Evolutionary conservation across 73 alveolate species (phyloP), one percentile per base, ranked within the genome.

Genomic region (Stentor coeruleus): DNA sequence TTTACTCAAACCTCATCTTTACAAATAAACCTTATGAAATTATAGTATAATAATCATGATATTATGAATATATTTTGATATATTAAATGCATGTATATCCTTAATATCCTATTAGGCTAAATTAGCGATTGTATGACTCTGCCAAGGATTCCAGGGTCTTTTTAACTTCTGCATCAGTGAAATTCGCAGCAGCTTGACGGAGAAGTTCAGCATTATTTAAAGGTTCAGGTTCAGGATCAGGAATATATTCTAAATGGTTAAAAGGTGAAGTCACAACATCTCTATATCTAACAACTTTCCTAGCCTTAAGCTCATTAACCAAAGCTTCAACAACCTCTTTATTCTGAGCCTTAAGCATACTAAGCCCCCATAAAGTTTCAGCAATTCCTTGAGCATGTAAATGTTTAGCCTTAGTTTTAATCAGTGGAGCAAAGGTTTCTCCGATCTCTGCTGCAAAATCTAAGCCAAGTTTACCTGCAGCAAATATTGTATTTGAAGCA

Each of bases 301-400:
- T 49, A 6, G 28, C 20, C 20, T 49, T 6, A 11, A 49, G 20
- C 20, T 49, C 66, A 6, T 49, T 49, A 6, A 49, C 6, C 66
- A 49, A 6, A 6, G 28, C 20, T 49, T 49, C 66, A 49, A 49
- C 20, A 14, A 66, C n/a, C n/a, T 66, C 79, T 57, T n/a, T 31
- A 31, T 57, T 57, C 28, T 57, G 15, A 31, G 79, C n/a, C 40
- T 66, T 66, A 1, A 66, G 14, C 79, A 20, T 33, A 0, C 15
- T 26, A 20, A 66, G 39, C 0, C 49, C 79, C 79, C 79, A 66
- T 0, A 66, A 31, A 20, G 79, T 66, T 66, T 66, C 79, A 66
- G 79, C 79, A 66, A 66, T 37, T 31, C 79, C 79, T 11, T 28
- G n/a, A 20, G 79, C 37, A 66, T 20, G n/a, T 20, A 66, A 40